phyloP scores from a whole-genome alignment of 1,284 basidiomycete species.

The Mycena citricolor region DNA sequence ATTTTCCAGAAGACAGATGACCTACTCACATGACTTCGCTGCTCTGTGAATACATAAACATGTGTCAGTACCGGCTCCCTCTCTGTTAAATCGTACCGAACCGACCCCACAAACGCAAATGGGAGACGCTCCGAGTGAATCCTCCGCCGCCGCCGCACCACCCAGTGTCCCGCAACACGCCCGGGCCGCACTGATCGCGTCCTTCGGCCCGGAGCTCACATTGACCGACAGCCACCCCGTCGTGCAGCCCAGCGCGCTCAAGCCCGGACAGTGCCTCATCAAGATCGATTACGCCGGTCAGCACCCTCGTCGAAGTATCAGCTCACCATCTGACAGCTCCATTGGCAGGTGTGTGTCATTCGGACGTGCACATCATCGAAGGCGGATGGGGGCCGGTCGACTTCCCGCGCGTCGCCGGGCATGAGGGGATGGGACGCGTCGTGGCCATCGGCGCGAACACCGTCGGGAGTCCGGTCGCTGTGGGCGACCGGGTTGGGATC shows the following conservation, averaged over 20 bases:
- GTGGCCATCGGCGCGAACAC: slow-evolving; percentile 65
- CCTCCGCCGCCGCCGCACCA: slow-evolving; percentile 13
- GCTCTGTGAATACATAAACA: no score
- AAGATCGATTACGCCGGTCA: slow-evolving; percentile 60
- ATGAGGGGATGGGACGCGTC: slow-evolving; percentile 59
- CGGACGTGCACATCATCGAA: slow-evolving; percentile 60
- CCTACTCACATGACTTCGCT: no score
- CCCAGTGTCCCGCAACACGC: slow-evolving; percentile 45
- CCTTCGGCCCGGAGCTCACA: slow-evolving; percentile 34
- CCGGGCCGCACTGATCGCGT: slow-evolving; percentile 47
- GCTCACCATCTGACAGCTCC: not conserved
- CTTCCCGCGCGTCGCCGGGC: slow-evolving; percentile 68
- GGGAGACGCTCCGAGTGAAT: no score
- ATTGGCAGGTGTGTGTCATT: slow-evolving; percentile 49
- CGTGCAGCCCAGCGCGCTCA: slow-evolving; percentile 54
- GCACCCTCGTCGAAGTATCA: not conserved
- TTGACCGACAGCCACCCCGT: slow-evolving; percentile 47
- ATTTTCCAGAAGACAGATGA: no score
- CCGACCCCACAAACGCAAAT: no score
- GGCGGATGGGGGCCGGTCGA: slow-evolving; percentile 55
- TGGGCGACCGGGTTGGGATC: slow-evolving; percentile 72
- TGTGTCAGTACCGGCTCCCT: no score
- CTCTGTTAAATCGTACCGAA: no score
- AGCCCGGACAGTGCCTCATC: slow-evolving; percentile 66
- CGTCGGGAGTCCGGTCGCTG: slow-evolving; percentile 41